These are phyloP conservation scores for Brettanomyces bruxellensis DNA, from an alignment of 805 yeast species.

Conservation along the genomic window DNA sequence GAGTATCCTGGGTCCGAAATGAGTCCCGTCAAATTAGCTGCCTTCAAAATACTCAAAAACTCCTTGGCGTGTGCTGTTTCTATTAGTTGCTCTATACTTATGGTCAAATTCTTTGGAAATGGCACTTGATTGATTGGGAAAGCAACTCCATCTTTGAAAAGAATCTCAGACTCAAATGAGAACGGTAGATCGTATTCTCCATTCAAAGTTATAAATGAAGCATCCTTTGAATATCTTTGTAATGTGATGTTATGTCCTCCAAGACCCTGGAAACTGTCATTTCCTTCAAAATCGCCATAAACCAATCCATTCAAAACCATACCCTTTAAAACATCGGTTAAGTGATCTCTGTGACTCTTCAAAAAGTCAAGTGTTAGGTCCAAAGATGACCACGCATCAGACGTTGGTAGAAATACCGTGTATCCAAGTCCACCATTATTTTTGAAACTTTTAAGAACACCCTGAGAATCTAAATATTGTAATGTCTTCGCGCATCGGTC, in stretches of 20 bases:
- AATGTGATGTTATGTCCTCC: constrained; percentile 7
- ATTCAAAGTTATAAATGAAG: constrained; percentile 6
- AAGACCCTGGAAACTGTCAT: constrained; percentile 11
- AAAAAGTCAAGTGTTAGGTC: constrained; percentile 56
- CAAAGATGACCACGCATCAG: constrained; percentile 57
- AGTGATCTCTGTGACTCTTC: constrained; percentile 38
- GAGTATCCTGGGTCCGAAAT: constrained; percentile 40
- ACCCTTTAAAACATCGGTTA: constrained; percentile 46
- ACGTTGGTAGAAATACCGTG: constrained; percentile 71
- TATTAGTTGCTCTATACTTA: constrained; percentile 49
- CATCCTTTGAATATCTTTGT: neutral
- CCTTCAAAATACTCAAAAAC: constrained; percentile 34
- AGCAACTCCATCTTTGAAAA: constrained; percentile 79
- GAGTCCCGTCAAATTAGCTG: constrained; percentile 33
- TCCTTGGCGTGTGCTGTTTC: constrained; percentile 41
- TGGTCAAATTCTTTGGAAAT: constrained; percentile 47
- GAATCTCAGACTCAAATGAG: constrained; percentile 47
- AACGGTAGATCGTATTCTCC: constrained; percentile 22
- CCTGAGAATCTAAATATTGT: constrained; percentile 42
- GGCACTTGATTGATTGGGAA: constrained; percentile 54
- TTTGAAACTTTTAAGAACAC: constrained; percentile 35
- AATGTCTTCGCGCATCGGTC: constrained; percentile 59
- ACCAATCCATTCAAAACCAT: constrained; percentile 53
- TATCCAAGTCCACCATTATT: constrained; percentile 51
- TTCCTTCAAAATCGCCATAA: constrained; percentile 51